Conservation (phyloP, 768 basidiomycete species). For the Sarcomyxa edulis region DNA sequence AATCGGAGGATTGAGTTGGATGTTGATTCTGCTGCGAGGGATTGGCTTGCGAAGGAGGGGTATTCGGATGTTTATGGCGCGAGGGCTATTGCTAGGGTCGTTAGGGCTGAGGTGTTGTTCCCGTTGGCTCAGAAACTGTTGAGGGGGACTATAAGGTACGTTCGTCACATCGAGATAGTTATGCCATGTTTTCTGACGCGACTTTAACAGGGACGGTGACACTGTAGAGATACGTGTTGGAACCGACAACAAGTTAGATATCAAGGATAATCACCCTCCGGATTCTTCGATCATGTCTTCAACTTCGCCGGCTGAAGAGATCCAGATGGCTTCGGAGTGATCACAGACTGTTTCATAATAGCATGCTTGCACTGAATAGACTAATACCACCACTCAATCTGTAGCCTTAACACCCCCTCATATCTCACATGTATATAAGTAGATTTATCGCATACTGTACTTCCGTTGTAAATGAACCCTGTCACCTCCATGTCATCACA, state of each 20-base stretch:
- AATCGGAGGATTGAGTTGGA: conserved; percentile 66
- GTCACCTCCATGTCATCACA: too few relatives aligned
- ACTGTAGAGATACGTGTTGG: conserved; percentile 49
- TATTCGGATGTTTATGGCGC: conserved; percentile 88
- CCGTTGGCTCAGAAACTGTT: conserved; percentile 79
- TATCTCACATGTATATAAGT: too few relatives aligned
- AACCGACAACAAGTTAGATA: conserved; percentile 40
- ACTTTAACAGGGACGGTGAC: conserved; percentile 54
- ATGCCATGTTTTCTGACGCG: neutral
- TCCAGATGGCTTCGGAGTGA: too few relatives aligned
- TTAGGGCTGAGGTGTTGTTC: conserved; percentile 76
- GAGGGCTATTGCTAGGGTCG: conserved; percentile 81
- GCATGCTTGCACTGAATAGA: too few relatives aligned
- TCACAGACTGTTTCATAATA: too few relatives aligned
- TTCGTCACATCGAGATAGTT: too few relatives aligned
- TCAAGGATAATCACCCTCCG: conserved; percentile 57
- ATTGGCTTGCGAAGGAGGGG: conserved; percentile 71
- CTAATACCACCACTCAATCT: too few relatives aligned
- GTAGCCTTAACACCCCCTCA: too few relatives aligned
- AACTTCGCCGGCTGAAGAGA: conserved; percentile 2
- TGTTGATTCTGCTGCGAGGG: conserved; percentile 52
- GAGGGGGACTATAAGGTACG: conserved; percentile 70
- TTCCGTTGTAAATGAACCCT: too few relatives aligned
- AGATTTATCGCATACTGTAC: too few relatives aligned
- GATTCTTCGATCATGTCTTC: conserved; percentile 29